Evolutionary conservation across 202 grass and related monocot species (phyloP).

Genomic region (Panicum hallii): DNA sequence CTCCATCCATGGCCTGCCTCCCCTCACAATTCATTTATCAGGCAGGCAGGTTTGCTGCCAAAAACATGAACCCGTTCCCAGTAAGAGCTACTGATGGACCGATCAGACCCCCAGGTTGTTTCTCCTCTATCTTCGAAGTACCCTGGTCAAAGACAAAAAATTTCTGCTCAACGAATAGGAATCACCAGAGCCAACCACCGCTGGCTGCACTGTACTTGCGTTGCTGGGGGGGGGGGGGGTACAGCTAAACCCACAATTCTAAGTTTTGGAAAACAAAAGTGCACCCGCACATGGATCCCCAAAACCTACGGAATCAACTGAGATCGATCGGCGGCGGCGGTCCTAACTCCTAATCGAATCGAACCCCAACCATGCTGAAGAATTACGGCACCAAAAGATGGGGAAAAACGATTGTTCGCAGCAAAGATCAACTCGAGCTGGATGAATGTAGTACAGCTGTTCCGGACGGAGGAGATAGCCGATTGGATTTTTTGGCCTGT

Average conservation of each 20-base stretch:
- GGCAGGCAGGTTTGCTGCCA: constrained; percentile 5
- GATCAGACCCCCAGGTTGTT: background rate
- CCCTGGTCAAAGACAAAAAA: background rate
- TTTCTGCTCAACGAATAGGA: background rate
- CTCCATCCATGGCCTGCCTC: constrained; percentile 29
- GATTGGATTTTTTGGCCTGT: too few species aligned
- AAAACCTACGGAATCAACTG: background rate
- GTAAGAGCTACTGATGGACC: background rate
- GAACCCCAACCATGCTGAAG: background rate
- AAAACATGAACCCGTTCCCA: background rate
- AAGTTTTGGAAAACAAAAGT: background rate
- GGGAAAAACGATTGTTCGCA: background rate
- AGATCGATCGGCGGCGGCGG: background rate
- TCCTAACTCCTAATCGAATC: background rate
- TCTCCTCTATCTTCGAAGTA: background rate
- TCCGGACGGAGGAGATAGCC: too few species aligned
- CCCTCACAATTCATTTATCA: background rate
- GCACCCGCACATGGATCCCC: background rate
- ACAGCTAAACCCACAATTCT: background rate
- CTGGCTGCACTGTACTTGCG: background rate
- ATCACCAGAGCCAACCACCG: background rate
- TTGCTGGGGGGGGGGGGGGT: background rate
- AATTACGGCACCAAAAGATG: background rate
- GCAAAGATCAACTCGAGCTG: background rate
- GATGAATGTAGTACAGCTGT: too few species aligned